A percentile compares a stretch with the other conserved stretches of the same genome.
Evolutionary conservation across 257 asterid species (phyloP).

Genomic region (Euphrasia confusa): DNA sequence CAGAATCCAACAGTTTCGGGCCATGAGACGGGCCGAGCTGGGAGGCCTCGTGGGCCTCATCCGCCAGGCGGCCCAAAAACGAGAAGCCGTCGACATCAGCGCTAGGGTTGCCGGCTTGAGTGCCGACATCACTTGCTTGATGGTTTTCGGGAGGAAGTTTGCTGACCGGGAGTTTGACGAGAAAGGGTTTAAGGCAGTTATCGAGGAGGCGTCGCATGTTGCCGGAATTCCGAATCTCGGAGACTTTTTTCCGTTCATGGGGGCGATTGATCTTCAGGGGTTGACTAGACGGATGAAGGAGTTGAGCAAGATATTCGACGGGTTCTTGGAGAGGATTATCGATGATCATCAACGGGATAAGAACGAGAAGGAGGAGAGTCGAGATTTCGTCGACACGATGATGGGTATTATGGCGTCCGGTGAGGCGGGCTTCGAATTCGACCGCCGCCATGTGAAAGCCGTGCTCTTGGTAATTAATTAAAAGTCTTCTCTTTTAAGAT

Average conservation of each 20-base stretch:
- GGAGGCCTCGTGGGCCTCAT: constrained; percentile 13
- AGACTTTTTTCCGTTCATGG: constrained; percentile 28
- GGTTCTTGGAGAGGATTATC: constrained; percentile 32
- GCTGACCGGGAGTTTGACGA: constrained; percentile 2
- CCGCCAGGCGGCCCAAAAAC: not conserved
- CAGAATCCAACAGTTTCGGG: constrained; percentile 24
- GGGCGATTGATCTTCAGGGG: constrained; percentile 38
- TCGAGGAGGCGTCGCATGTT: constrained; percentile 17
- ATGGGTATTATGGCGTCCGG: constrained; percentile 30
- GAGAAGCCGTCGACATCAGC: constrained; percentile 26
- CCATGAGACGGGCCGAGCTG: constrained; percentile 33
- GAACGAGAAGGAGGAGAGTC: not conserved
- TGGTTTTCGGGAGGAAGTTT: constrained; percentile 34
- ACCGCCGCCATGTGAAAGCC: constrained; percentile 38
- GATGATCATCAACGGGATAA: constrained; percentile 24
- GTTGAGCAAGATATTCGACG: constrained; percentile 22
- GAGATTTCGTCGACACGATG: constrained; percentile 31
- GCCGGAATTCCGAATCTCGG: constrained; percentile 24
- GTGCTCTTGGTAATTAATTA: constrained; percentile 34
- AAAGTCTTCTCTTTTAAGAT: too few species aligned
- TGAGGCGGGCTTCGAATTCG: constrained; percentile 33
- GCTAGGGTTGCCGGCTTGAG: not conserved
- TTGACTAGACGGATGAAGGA: constrained; percentile 26
- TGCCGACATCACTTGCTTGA: constrained; percentile 28
- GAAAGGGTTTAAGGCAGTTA: constrained; percentile 23